phyloP scores from a whole-genome alignment of 179 eudicot species.

The Beta lomatogona region DNA sequence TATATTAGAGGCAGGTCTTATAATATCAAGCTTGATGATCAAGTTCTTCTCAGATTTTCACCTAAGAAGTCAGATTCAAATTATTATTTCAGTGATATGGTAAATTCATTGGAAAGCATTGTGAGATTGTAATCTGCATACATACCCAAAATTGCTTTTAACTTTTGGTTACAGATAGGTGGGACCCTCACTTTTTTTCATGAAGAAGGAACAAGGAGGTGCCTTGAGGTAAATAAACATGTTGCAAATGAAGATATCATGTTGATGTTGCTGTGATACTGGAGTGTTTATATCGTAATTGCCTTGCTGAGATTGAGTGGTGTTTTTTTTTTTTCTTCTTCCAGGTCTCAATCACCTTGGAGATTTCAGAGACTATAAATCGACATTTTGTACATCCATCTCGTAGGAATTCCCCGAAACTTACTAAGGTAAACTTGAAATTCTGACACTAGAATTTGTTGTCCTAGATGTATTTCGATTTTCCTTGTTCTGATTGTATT shows the following conservation, averaged over 20 bases:
- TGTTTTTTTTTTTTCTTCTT: slow-evolving; percentile 15
- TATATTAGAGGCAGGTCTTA: slow-evolving; percentile 93
- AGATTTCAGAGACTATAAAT: slow-evolving; percentile 79
- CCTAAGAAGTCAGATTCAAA: slow-evolving; percentile 93
- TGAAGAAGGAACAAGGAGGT: slow-evolving; percentile 84
- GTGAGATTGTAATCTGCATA: not conserved
- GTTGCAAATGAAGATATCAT: slow-evolving; percentile 4
- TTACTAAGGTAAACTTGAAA: slow-evolving; percentile 68
- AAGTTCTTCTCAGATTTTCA: slow-evolving; percentile 92
- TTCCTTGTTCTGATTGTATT: not conserved
- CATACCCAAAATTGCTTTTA: slow-evolving; percentile 16
- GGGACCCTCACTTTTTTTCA: slow-evolving; percentile 97
- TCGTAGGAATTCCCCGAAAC: slow-evolving; percentile 84
- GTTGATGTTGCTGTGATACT: not conserved
- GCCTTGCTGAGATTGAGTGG: not conserved
- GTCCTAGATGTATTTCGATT: not conserved
- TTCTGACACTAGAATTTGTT: not conserved
- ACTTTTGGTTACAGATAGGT: slow-evolving; percentile 71
- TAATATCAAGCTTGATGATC: slow-evolving; percentile 93
- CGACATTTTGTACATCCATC: slow-evolving; percentile 84
- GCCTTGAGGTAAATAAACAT: slow-evolving; percentile 75
- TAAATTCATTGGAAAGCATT: slow-evolving; percentile 31
- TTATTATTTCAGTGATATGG: slow-evolving; percentile 94
- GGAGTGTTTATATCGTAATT: not conserved
- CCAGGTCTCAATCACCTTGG: slow-evolving; percentile 91